These are phyloP conservation scores for Pseudocercospora musae DNA, from an alignment of 2,329 filamentous ascomycete genomes.

Conservation along the genomic window DNA sequence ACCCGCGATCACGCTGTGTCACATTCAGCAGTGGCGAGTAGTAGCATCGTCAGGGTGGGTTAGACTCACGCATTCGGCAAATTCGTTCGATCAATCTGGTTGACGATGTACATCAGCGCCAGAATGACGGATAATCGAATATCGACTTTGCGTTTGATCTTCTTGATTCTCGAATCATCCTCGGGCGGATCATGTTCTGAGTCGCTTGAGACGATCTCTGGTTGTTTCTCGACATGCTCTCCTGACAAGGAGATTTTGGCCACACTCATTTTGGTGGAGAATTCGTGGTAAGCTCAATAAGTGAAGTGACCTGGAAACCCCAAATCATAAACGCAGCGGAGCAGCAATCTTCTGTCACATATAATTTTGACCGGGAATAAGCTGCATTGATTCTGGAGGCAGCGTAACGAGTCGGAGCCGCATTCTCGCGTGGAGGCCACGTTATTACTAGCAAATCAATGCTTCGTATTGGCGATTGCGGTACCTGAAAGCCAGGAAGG, in stretches of 20 bases:
- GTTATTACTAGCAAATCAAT: not conserved
- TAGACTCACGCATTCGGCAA: not conserved
- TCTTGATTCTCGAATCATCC: not conserved
- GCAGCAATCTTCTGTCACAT: not conserved
- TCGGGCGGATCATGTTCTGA: not conserved
- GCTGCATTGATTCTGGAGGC: not conserved
- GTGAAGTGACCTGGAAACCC: too few relatives aligned
- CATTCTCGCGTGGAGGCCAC: not conserved
- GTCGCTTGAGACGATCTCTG: not conserved
- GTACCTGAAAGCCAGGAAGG: not conserved
- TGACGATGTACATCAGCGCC: not conserved
- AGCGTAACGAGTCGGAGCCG: not conserved
- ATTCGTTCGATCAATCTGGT: not conserved
- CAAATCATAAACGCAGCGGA: too few relatives aligned
- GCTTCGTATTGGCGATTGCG: not conserved
- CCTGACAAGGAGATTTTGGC: not conserved
- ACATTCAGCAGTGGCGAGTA: not conserved
- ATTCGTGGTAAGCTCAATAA: too few relatives aligned
- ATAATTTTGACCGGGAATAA: not conserved
- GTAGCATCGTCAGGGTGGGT: too few relatives aligned
- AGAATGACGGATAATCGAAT: not conserved
- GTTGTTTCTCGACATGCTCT: not conserved
- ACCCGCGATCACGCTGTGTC: not conserved
- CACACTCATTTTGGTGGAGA: not conserved
- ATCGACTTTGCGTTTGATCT: not conserved